phyloP scores from a whole-genome alignment of 2,329 filamentous ascomycete genomes.

The Diaporthe vaccinii region DNA sequence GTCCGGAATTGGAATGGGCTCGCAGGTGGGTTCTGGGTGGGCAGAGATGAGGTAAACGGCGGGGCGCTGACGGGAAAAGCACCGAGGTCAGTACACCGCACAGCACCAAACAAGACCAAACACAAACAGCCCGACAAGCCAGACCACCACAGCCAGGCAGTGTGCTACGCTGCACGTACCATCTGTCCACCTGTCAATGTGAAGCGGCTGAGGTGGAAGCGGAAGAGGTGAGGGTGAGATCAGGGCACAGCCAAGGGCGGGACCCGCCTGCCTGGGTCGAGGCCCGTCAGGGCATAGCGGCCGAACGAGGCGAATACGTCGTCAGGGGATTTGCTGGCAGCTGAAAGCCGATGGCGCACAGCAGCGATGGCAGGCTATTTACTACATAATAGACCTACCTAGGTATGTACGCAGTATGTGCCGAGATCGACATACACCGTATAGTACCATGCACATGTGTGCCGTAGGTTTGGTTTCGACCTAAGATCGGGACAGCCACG shows the following conservation, averaged over 20 bases:
- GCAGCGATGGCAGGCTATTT: not conserved
- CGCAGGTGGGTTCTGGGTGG: conserved; percentile 23
- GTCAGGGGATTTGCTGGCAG: not conserved
- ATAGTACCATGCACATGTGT: not conserved
- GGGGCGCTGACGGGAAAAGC: not conserved
- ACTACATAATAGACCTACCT: too few relatives aligned
- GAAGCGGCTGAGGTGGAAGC: not conserved
- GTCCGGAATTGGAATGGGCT: conserved; percentile 19
- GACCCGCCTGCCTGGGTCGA: conserved; percentile 28
- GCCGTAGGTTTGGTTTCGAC: not conserved
- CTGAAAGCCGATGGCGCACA: not conserved
- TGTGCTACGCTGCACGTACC: not conserved
- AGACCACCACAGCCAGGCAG: not conserved
- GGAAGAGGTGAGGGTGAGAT: not conserved
- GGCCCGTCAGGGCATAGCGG: conserved; percentile 15
- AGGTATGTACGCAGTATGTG: not conserved
- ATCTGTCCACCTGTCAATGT: not conserved
- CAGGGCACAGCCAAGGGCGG: not conserved
- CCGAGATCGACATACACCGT: not conserved
- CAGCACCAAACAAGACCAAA: not conserved
- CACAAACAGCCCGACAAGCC: not conserved
- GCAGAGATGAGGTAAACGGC: conserved; percentile 30
- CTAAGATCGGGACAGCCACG: not conserved
- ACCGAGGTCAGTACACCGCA: conserved; percentile 11
- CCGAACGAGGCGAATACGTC: not conserved